Evolutionary conservation across 2,329 filamentous ascomycete species (phyloP).

Genomic region (Aspergillus brasiliensis): DNA sequence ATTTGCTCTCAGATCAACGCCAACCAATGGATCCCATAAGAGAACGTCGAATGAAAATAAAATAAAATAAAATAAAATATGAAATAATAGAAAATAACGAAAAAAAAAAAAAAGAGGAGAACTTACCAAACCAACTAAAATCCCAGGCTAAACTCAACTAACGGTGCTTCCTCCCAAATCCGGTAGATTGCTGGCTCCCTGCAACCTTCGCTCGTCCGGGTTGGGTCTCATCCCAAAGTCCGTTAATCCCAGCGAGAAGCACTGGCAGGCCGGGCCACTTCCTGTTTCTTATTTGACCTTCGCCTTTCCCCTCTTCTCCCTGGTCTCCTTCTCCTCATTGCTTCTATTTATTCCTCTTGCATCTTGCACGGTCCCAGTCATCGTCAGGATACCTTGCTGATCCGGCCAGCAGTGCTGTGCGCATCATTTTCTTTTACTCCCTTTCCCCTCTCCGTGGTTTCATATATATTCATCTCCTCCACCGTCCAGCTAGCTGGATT

Average conservation of each 20-base stretch:
- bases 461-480: slow-evolving; percentile 14
- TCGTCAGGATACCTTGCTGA: slow-evolving; percentile 15
- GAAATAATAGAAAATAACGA: slow-evolving; percentile 12
- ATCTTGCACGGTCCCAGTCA: slow-evolving; percentile 16
- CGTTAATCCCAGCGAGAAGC: slow-evolving; percentile 16
- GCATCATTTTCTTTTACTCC: slow-evolving; percentile 17
- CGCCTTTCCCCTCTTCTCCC: slow-evolving; percentile 17
- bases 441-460: slow-evolving; percentile 28
- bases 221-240: slow-evolving; percentile 14
- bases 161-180: slow-evolving; percentile 25
- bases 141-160: slow-evolving; percentile 18
- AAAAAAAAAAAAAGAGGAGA: slow-evolving; percentile 10
- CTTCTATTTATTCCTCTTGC: slow-evolving; percentile 12
- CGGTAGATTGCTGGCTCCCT: slow-evolving; percentile 24
- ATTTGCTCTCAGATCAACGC: neutral
- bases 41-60: neutral
- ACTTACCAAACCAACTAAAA: slow-evolving; percentile 12
- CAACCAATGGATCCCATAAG: neutral
- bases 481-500: slow-evolving; percentile 32
- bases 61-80: slow-evolving; percentile 10
- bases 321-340: slow-evolving; percentile 4
- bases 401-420: slow-evolving; percentile 34
- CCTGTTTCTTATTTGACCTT: slow-evolving; percentile 15
- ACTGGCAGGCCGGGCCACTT: slow-evolving; percentile 12
- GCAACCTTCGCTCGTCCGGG: slow-evolving; percentile 19